phyloP scores from a whole-genome alignment of 495 filamentous ascomycete species.

The Penicillium herquei region DNA sequence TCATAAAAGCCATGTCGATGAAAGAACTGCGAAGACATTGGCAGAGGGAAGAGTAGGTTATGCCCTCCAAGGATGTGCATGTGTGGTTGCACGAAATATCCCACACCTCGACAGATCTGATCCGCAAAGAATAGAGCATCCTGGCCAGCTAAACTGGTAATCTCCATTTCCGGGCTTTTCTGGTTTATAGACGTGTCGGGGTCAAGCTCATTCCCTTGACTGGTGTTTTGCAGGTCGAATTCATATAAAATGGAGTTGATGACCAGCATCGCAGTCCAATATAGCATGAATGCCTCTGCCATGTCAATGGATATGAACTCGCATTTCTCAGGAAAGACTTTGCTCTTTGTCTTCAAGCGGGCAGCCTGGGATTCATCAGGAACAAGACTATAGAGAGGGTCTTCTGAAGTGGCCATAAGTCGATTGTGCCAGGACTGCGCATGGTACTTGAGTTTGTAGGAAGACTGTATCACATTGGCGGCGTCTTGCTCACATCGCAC shows the following conservation, averaged over 20 bases:
- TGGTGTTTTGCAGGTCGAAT: conserved; percentile 1
- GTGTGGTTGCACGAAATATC: conserved; percentile 17
- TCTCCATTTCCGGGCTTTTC: not conserved
- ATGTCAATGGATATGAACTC: conserved; percentile 10
- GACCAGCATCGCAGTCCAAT: conserved; percentile 11
- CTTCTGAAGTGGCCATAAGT: not conserved
- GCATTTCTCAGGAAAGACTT: conserved; percentile 7
- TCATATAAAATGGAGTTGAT: conserved; percentile 11
- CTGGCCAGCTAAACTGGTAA: not conserved
- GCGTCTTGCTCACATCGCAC: conserved; percentile 2
- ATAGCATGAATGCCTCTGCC: conserved; percentile 12
- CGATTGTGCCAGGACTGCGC: conserved; percentile 8
- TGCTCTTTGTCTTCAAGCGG: not conserved
- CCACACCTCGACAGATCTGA: conserved; percentile 16
- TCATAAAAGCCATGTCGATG: conserved; percentile 10
- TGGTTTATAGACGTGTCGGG: too few relatives aligned
- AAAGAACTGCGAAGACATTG: conserved; percentile 17
- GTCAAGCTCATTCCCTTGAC: too few relatives aligned
- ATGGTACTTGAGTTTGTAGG: not conserved
- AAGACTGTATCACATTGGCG: not conserved
- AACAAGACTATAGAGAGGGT: conserved; percentile 3
- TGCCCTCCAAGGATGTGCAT: conserved; percentile 21
- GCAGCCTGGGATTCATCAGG: not conserved
- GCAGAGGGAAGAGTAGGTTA: conserved; percentile 15
- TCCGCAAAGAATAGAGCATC: conserved; percentile 6